Conservation (phyloP, 108 stramenopile genomes). For the Nannochloropsis oceanica region DNA sequence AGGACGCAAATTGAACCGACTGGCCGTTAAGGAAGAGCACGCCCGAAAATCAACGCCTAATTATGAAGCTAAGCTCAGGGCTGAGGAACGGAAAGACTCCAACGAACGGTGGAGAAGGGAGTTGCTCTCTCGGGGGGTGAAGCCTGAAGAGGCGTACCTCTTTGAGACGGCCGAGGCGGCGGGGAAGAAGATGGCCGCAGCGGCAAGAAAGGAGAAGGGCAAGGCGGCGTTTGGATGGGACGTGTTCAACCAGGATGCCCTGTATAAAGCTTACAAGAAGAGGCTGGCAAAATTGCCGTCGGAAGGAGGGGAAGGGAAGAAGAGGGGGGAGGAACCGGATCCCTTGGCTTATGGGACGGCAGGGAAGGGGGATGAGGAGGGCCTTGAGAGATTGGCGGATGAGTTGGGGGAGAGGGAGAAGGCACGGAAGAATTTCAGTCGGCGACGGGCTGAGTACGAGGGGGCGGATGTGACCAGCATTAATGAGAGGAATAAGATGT, state of each 20-base stretch:
- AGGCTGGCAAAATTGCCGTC: slow-evolving; percentile 28
- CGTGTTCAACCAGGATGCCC: slow-evolving; percentile 39
- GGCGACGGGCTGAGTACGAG: slow-evolving; percentile 25
- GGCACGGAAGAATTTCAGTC: slow-evolving; percentile 24
- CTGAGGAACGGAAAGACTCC: not conserved
- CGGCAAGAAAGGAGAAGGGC: slow-evolving; percentile 27
- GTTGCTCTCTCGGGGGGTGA: slow-evolving; percentile 25
- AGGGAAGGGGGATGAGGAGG: not conserved
- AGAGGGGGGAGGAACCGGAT: slow-evolving; percentile 11
- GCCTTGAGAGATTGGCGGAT: slow-evolving; percentile 16
- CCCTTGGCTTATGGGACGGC: slow-evolving; percentile 28
- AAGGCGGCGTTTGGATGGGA: slow-evolving; percentile 40
- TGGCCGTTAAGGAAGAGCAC: not conserved
- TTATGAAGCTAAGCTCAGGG: not conserved
- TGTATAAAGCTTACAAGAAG: slow-evolving; percentile 38
- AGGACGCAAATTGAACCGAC: slow-evolving; percentile 1
- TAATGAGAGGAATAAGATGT: slow-evolving; percentile 41
- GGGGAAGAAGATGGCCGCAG: slow-evolving; percentile 1
- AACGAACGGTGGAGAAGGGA: slow-evolving; percentile 28
- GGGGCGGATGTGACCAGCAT: slow-evolving; percentile 39
- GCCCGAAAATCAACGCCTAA: not conserved
- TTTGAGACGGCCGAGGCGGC: slow-evolving; percentile 28
- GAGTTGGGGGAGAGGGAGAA: slow-evolving; percentile 36
- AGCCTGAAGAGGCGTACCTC: slow-evolving; percentile 23
- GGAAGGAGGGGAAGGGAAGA: not conserved